These are phyloP conservation scores for Pseudogymnoascus sp. DNA, from an alignment of 2,329 filamentous ascomycete genomes.

Conservation along the genomic window DNA sequence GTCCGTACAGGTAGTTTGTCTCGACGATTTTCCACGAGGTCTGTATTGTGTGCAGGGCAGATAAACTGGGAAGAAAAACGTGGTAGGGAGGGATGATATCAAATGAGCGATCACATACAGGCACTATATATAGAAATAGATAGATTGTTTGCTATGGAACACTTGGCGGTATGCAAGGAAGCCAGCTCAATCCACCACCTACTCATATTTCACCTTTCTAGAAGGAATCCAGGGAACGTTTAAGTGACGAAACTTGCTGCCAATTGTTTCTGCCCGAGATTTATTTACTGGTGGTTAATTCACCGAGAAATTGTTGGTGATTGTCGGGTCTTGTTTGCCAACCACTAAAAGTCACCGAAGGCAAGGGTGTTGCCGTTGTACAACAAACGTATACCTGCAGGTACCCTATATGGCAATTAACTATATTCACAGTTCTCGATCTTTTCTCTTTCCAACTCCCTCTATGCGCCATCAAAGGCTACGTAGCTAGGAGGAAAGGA, in stretches of 20 bases:
- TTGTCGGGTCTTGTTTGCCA: not conserved
- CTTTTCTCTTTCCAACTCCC: not conserved
- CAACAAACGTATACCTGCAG: not conserved
- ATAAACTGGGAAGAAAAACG: not conserved
- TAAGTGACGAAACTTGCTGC: not conserved
- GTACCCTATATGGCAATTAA: not conserved
- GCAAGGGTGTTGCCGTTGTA: not conserved
- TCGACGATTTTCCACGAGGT: not conserved
- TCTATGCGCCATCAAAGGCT: not conserved
- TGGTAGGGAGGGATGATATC: not conserved
- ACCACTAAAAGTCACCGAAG: not conserved
- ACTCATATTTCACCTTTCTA: not conserved
- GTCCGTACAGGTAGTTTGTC: not conserved
- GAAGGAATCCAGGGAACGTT: not conserved
- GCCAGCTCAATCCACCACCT: slow-evolving; percentile 1
- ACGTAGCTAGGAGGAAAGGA: not conserved
- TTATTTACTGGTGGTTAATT: not conserved
- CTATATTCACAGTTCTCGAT: not conserved
- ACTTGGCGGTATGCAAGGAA: slow-evolving; percentile 1
- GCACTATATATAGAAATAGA: slow-evolving; percentile 7
- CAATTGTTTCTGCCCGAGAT: not conserved
- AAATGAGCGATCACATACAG: slow-evolving; percentile 1
- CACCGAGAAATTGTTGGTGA: not conserved
- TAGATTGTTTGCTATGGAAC: slow-evolving; percentile 5
- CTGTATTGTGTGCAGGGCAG: slow-evolving; percentile 4